A percentile compares a stretch with the other conserved stretches of the same genome.
phyloP scores from a whole-genome alignment of 2,329 filamentous ascomycete genomes.

The Blumeriella jaapii region DNA sequence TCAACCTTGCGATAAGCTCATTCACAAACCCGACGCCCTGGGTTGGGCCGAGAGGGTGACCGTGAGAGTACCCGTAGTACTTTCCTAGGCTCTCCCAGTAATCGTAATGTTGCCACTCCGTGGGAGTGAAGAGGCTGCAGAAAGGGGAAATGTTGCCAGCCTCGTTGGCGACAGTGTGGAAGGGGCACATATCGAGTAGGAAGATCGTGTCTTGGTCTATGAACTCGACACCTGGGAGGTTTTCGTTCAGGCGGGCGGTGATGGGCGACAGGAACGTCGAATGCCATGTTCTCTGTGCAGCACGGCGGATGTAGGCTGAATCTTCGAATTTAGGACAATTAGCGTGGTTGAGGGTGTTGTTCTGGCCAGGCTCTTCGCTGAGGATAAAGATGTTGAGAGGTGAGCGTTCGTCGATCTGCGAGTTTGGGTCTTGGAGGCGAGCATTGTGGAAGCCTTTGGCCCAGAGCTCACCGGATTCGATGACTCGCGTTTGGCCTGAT shows the following conservation, averaged over 20 bases:
- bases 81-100: conserved; percentile 74
- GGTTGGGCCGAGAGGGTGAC: conserved; percentile 68
- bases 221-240: conserved; percentile 57
- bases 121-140: conserved; percentile 59
- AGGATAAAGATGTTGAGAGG: conserved; percentile 52
- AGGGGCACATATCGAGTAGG: conserved; percentile 85
- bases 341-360: conserved; percentile 74
- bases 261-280: conserved; percentile 56
- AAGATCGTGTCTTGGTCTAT: conserved; percentile 49
- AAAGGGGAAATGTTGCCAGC: conserved; percentile 53
- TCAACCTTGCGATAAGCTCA: conserved; percentile 75
- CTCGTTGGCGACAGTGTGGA: conserved; percentile 59
- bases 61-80: conserved; percentile 70
- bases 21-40: conserved; percentile 84
- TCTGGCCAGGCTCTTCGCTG: conserved; percentile 51
- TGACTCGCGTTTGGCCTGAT: conserved; percentile 57
- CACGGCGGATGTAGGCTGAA: conserved; percentile 35
- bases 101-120: conserved; percentile 70
- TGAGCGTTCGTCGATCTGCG: conserved; percentile 32
- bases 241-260: conserved; percentile 53
- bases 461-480: conserved; percentile 66
- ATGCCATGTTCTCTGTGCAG: conserved; percentile 46
- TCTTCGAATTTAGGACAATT: conserved; percentile 63
- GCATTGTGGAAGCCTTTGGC: conserved; percentile 56
- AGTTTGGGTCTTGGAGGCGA: conserved; percentile 31